phyloP scores from a whole-genome alignment of 495 filamentous ascomycete genomes.

The Aspergillus conjunctus region DNA sequence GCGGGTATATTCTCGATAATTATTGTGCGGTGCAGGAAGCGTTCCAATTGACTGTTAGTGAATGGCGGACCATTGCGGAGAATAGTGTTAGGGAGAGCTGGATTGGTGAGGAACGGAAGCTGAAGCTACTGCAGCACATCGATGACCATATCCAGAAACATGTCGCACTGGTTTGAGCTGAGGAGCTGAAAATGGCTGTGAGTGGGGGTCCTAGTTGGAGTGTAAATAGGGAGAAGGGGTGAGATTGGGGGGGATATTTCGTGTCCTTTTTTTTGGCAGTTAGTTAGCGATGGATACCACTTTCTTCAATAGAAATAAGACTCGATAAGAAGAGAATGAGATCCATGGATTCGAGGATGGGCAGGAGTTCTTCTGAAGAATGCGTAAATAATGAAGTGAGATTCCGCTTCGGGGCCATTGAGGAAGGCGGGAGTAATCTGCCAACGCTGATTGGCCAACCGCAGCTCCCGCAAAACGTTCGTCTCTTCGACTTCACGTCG shows the following conservation, averaged over 20 bases:
- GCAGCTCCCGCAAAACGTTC: slow-evolving; percentile 41
- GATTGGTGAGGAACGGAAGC: slow-evolving; percentile 48
- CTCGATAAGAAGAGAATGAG: background rate
- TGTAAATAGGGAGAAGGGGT: background rate
- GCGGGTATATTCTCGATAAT: slow-evolving; percentile 73
- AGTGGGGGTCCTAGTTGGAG: background rate
- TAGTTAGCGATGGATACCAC: background rate
- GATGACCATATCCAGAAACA: slow-evolving; percentile 41
- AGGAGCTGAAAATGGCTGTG: too few relatives aligned
- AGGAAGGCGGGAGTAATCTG: slow-evolving; percentile 44
- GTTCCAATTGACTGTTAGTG: slow-evolving; percentile 57
- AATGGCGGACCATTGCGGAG: slow-evolving; percentile 66
- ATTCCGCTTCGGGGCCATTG: background rate
- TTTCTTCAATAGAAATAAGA: background rate
- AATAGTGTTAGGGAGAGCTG: slow-evolving; percentile 65
- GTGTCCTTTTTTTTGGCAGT: background rate
- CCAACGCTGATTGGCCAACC: slow-evolving; percentile 41
- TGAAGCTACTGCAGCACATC: slow-evolving; percentile 39
- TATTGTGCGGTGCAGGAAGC: slow-evolving; percentile 77
- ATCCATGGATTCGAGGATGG: background rate
- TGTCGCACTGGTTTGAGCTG: slow-evolving; percentile 15
- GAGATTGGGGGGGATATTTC: background rate
- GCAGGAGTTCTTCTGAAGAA: too few relatives aligned
- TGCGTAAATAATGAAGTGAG: background rate
- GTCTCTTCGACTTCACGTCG: slow-evolving; percentile 40